Evolutionary conservation across 2,329 filamentous ascomycete species (phyloP).

Genomic region (Diaporthe vexans): DNA sequence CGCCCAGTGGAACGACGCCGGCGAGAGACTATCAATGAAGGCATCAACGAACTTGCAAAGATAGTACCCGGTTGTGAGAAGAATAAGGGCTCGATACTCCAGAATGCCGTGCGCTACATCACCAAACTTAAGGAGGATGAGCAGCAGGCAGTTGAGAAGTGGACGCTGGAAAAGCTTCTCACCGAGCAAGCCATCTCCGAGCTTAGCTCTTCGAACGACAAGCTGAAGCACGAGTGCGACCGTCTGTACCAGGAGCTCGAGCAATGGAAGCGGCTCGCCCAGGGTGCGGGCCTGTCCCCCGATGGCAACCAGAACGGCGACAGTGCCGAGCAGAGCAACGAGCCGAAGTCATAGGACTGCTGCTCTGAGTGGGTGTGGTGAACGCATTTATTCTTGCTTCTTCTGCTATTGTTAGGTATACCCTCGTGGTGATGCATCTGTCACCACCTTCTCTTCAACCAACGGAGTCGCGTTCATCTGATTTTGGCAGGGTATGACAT

Average conservation of each 20-base stretch:
- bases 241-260: slow-evolving; percentile 83
- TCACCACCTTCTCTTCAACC: slow-evolving; percentile 34
- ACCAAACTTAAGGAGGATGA: slow-evolving; percentile 95
- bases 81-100: slow-evolving; percentile 97
- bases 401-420: slow-evolving; percentile 36
- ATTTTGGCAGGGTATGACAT: neutral
- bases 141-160: slow-evolving; percentile 93
- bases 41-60: slow-evolving; percentile 97
- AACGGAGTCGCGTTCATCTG: slow-evolving; percentile 33
- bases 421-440: slow-evolving; percentile 22
- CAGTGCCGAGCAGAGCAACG: slow-evolving; percentile 51
- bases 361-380: slow-evolving; percentile 35
- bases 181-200: slow-evolving; percentile 92
- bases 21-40: slow-evolving; percentile 98
- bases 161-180: slow-evolving; percentile 90
- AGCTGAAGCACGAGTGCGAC: slow-evolving; percentile 85
- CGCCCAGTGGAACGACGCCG: slow-evolving; percentile 89
- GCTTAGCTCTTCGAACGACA: slow-evolving; percentile 88
- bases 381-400: slow-evolving; percentile 38
- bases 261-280: slow-evolving; percentile 80
- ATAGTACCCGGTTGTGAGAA: slow-evolving; percentile 98
- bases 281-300: slow-evolving; percentile 67
- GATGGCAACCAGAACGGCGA: slow-evolving; percentile 50
- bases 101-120: slow-evolving; percentile 94
- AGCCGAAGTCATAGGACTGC: slow-evolving; percentile 46